phyloP scores from a whole-genome alignment of 345 rosid species.

The Rhizophora mangle region DNA sequence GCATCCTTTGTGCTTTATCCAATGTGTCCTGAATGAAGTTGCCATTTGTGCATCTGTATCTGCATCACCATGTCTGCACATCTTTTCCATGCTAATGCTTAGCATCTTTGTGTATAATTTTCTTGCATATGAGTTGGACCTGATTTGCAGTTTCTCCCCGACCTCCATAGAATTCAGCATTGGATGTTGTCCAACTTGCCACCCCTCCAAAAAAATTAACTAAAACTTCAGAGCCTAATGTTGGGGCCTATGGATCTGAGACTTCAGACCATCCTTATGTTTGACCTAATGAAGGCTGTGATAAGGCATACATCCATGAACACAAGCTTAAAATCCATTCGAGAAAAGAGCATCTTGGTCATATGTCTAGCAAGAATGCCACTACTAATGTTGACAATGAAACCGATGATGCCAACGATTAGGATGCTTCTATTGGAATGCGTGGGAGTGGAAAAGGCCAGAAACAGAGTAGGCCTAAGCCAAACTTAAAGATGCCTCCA shows the following conservation, averaged over 20 bases:
- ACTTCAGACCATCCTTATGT: slow-evolving; percentile 81
- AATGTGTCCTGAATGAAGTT: too few relatives aligned
- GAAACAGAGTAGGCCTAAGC: slow-evolving; percentile 61
- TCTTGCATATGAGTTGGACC: not conserved
- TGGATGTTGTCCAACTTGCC: slow-evolving; percentile 57
- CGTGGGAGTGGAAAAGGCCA: slow-evolving; percentile 56
- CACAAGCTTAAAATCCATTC: slow-evolving; percentile 96
- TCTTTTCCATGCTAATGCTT: not conserved
- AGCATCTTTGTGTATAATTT: not conserved
- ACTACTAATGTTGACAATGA: slow-evolving; percentile 50
- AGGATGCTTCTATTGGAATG: slow-evolving; percentile 58
- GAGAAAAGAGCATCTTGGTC: slow-evolving; percentile 90
- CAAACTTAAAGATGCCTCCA: slow-evolving; percentile 64
- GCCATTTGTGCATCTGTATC: too few relatives aligned
- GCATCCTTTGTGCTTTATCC: too few relatives aligned
- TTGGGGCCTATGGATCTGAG: slow-evolving; percentile 54
- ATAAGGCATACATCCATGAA: slow-evolving; percentile 93
- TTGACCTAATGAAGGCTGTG: slow-evolving; percentile 89
- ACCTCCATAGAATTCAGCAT: slow-evolving; percentile 43
- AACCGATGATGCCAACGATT: slow-evolving; percentile 82
- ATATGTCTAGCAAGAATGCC: slow-evolving; percentile 60
- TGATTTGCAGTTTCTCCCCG: slow-evolving; percentile 2
- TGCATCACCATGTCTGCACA: too few relatives aligned
- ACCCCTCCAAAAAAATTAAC: slow-evolving; percentile 66
- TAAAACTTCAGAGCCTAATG: slow-evolving; percentile 54